Conservation (phyloP, 2,329 filamentous ascomycete species). For the Pseudopyrenochaeta lycopersici region DNA sequence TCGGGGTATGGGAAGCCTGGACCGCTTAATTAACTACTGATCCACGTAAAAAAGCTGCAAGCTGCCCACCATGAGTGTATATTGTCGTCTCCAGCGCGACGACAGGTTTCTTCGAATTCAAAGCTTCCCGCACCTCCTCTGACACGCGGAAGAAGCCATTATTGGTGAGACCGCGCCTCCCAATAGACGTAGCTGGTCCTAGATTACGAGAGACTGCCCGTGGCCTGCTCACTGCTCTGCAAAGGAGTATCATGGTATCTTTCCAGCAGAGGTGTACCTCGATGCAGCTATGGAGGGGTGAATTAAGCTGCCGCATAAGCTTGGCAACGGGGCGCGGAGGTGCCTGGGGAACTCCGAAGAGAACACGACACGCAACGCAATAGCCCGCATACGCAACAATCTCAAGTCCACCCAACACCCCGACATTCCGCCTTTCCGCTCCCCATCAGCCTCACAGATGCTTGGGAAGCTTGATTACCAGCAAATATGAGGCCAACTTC, state of each 20-base stretch:
- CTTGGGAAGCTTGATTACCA: conserved; percentile 39
- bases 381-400: conserved; percentile 35
- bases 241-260: conserved; percentile 35
- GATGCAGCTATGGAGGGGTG: conserved; percentile 15
- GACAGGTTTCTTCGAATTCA: conserved; percentile 78
- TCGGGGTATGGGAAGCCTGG: conserved; percentile 75
- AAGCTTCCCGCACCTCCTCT: conserved; percentile 81
- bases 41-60: background rate
- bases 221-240: conserved; percentile 25
- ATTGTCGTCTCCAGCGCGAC: conserved; percentile 96
- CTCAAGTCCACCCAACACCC: conserved; percentile 21
- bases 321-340: conserved; percentile 24
- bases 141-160: conserved; percentile 73
- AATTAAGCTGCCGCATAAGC: conserved; percentile 21
- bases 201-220: conserved; percentile 12
- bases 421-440: conserved; percentile 12
- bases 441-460: conserved; percentile 37
- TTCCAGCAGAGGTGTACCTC: conserved; percentile 5
- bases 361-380: conserved; percentile 54
- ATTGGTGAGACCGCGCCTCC: conserved; percentile 43
- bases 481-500: conserved; percentile 52
- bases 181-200: background rate
- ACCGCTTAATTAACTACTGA: conserved; percentile 11
- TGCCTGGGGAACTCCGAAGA: conserved; percentile 38
- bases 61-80: conserved; percentile 81